Conservation (phyloP, 352 stramenopile genomes). For the Halophytophthora batemanensis region DNA sequence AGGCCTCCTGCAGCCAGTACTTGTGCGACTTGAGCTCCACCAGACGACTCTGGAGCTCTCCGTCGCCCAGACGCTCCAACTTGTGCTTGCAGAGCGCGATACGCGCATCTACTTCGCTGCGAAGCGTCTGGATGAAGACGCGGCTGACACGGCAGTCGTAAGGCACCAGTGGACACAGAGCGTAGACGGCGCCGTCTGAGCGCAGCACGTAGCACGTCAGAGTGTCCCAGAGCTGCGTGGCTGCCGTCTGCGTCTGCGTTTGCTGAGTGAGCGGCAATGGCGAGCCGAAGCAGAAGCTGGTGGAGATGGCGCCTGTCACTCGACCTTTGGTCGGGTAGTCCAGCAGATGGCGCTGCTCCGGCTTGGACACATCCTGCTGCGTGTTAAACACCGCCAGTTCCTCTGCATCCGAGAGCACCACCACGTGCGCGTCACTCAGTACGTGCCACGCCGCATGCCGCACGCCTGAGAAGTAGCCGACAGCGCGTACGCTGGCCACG, state of each 20-base stretch:
- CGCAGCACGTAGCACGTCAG: slow-evolving; percentile 77
- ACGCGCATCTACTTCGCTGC: slow-evolving; percentile 59
- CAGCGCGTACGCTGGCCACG: slow-evolving; percentile 38
- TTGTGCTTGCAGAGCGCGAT: slow-evolving; percentile 53
- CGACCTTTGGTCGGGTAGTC: slow-evolving; percentile 40
- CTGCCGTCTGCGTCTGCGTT: slow-evolving; percentile 13
- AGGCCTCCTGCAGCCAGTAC: slow-evolving; percentile 78
- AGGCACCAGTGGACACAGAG: slow-evolving; percentile 67
- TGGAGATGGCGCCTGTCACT: slow-evolving; percentile 29
- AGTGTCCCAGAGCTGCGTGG: slow-evolving; percentile 48
- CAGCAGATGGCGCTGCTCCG: slow-evolving; percentile 66
- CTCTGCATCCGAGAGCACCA: slow-evolving; percentile 70
- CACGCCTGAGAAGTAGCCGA: slow-evolving; percentile 60
- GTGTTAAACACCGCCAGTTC: slow-evolving; percentile 75
- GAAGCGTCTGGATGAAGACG: slow-evolving; percentile 44
- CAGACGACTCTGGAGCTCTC: slow-evolving; percentile 31
- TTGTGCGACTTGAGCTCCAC: slow-evolving; percentile 79
- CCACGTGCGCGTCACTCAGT: slow-evolving; percentile 67
- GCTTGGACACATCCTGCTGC: slow-evolving; percentile 56
- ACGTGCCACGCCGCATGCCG: slow-evolving; percentile 66
- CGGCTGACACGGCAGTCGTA: slow-evolving; percentile 50
- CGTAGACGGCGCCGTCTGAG: slow-evolving; percentile 67
- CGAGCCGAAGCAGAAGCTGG: slow-evolving; percentile 61
- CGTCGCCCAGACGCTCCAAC: slow-evolving; percentile 10
- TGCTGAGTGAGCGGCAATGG: slow-evolving; percentile 25